Conservation (phyloP, 495 filamentous ascomycete species). For the Penicillium roqueforti region DNA sequence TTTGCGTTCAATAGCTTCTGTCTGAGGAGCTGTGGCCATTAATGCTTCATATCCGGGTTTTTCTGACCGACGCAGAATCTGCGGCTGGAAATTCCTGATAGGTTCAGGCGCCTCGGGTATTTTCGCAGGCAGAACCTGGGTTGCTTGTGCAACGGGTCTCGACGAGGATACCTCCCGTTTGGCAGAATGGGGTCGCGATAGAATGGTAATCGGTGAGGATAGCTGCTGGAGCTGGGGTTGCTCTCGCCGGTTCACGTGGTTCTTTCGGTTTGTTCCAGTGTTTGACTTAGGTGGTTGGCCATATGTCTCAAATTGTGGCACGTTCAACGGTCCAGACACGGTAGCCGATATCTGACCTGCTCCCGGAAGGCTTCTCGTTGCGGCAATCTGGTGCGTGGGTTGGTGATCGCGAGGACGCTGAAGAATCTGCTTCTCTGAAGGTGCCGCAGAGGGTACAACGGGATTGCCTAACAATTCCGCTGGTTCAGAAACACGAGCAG, state of each 20-base stretch:
- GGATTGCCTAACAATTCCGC: conserved; percentile 35
- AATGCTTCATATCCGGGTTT: conserved; percentile 28
- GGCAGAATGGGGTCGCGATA: conserved; percentile 38
- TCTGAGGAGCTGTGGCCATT: conserved; percentile 10
- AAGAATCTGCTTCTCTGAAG: conserved; percentile 33
- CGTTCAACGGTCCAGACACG: conserved; percentile 48
- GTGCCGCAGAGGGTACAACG: conserved; percentile 13
- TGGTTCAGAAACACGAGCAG: conserved; percentile 21
- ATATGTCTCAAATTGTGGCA: conserved; percentile 44
- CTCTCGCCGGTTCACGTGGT: conserved; percentile 18
- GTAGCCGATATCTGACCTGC: conserved; percentile 38
- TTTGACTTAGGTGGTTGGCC: conserved; percentile 23
- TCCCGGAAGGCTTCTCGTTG: conserved; percentile 15
- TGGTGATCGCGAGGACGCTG: conserved; percentile 30
- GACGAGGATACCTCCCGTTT: conserved; percentile 30
- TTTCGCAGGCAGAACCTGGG: conserved; percentile 17
- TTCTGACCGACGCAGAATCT: conserved; percentile 55
- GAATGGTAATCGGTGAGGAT: conserved; percentile 43
- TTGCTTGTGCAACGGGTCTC: conserved; percentile 11
- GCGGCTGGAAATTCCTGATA: conserved; percentile 53
- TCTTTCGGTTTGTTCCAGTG: conserved; percentile 24
- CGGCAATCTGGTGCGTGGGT: conserved; percentile 8
- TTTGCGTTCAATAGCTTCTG: conserved; percentile 13
- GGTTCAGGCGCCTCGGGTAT: conserved; percentile 27
- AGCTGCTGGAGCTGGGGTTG: conserved; percentile 20